A percentile compares a stretch with the other conserved stretches of the same genome.
phyloP scores from a whole-genome alignment of 805 yeast species.

The Ogataea henricii region DNA sequence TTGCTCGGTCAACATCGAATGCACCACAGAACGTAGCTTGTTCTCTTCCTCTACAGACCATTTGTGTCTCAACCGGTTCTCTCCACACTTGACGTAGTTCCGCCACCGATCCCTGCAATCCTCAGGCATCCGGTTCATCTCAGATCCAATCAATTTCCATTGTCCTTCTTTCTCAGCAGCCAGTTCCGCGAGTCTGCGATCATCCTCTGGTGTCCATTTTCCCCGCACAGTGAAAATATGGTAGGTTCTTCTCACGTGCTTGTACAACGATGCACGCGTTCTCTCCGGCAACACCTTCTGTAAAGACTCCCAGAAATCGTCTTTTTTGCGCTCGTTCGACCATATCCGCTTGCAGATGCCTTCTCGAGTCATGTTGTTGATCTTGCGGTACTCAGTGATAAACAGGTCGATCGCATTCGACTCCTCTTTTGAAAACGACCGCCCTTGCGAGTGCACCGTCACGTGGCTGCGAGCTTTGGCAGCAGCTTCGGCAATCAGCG shows the following conservation, averaged over 20 bases:
- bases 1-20: conserved; percentile 46
- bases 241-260: conserved; percentile 87
- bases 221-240: conserved; percentile 88
- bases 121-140: conserved; percentile 92
- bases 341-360: conserved; percentile 84
- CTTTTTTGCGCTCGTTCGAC: conserved; percentile 82
- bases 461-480: conserved; percentile 41
- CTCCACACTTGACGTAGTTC: conserved; percentile 91
- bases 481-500: conserved; percentile 45
- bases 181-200: conserved; percentile 60
- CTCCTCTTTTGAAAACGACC: conserved; percentile 63
- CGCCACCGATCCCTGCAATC: conserved; percentile 97
- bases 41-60: conserved; percentile 87
- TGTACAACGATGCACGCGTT: conserved; percentile 86
- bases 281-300: conserved; percentile 81
- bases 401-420: conserved; percentile 70
- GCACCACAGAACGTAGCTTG: conserved; percentile 55
- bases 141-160: conserved; percentile 84
- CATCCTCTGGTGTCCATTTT: conserved; percentile 87
- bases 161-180: conserved; percentile 73
- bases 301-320: conserved; percentile 84
- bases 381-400: conserved; percentile 65
- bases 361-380: conserved; percentile 61
- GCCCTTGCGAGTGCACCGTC: conserved; percentile 27
- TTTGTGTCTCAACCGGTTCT: conserved; percentile 68